phyloP scores from a whole-genome alignment of 2,329 filamentous ascomycete genomes.

The Elsinoe batatas region DNA sequence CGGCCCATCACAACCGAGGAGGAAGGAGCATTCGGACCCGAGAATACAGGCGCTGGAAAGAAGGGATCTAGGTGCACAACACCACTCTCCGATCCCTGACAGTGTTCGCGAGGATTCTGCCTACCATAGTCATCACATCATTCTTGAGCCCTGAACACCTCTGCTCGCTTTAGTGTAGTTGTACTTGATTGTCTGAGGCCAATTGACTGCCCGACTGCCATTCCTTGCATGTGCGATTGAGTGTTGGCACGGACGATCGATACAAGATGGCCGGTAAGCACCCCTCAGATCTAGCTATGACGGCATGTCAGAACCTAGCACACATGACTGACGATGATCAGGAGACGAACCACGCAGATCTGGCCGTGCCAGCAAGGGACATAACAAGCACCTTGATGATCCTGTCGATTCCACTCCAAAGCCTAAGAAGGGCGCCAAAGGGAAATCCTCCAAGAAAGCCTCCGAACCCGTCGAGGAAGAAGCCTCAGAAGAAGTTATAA shows the following conservation, averaged over 20 bases:
- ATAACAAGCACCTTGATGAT: slow-evolving; percentile 81
- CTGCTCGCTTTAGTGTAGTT: slow-evolving; percentile 4
- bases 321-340: background rate
- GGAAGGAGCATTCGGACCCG: too few species aligned
- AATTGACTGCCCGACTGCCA: background rate
- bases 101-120: background rate
- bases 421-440: slow-evolving; percentile 34
- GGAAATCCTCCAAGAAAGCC: slow-evolving; percentile 38
- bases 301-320: background rate
- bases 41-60: background rate
- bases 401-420: slow-evolving; percentile 45
- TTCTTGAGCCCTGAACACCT: slow-evolving; percentile 2
- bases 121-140: slow-evolving; percentile 8
- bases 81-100: background rate
- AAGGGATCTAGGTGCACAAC: background rate
- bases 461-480: slow-evolving; percentile 39
- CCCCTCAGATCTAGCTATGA: background rate
- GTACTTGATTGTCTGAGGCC: slow-evolving; percentile 10
- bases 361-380: slow-evolving; percentile 90
- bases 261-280: slow-evolving; percentile 17
- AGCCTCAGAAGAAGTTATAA: slow-evolving; percentile 64
- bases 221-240: slow-evolving; percentile 9
- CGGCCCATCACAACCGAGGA: too few species aligned
- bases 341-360: slow-evolving; percentile 82
- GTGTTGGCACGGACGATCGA: background rate